These are phyloP conservation scores for Lanzia echinophila DNA, from an alignment of 2,329 filamentous ascomycete species.

Conservation along the genomic window DNA sequence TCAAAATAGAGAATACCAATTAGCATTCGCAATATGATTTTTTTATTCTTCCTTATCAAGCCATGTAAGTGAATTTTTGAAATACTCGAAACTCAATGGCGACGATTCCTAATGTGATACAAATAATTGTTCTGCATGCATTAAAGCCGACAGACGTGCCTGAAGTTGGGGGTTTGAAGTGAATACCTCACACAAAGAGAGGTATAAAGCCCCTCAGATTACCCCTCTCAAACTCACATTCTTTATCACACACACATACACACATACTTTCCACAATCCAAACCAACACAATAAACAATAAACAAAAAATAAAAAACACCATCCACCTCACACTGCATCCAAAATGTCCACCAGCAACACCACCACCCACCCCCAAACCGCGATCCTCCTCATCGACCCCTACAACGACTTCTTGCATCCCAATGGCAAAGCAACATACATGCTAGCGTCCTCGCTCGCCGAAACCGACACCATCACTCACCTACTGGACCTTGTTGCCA, in stretches of 20 bases:
- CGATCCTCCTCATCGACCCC: conserved; percentile 24
- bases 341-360: not conserved
- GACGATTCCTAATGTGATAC: not conserved
- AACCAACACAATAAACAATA: not conserved
- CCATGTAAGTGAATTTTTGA: not conserved
- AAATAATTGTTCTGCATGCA: not conserved
- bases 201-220: not conserved
- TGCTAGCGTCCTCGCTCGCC: conserved; percentile 25
- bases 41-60: not conserved
- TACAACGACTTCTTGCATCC: conserved; percentile 28
- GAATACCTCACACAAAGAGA: not conserved
- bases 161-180: not conserved
- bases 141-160: not conserved
- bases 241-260: not conserved
- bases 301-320: too few species aligned
- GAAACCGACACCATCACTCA: conserved; percentile 26
- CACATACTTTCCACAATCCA: not conserved
- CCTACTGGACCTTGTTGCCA: conserved; percentile 22
- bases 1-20: not conserved
- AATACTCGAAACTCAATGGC: not conserved
- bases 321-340: not conserved
- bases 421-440: conserved; percentile 20
- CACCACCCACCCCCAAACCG: conserved; percentile 11
- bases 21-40: not conserved
- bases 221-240: not conserved